Base-by-base conservation (phyloP, 208 protist species). In the Leishmania arabica region DNA sequence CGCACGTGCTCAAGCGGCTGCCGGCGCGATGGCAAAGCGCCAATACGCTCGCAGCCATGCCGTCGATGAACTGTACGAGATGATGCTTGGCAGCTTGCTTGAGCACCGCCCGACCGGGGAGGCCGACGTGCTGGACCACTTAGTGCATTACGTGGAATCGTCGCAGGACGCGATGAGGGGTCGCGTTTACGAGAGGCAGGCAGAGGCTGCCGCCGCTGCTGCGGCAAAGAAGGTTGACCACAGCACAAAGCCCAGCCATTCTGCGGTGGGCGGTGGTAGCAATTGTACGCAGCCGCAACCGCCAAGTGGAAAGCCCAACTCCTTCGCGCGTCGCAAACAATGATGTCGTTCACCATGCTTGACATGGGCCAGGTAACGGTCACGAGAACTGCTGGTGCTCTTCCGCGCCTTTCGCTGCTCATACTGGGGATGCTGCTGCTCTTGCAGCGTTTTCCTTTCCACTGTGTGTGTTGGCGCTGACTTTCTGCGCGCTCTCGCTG, bases 1-100 rank as follows among this genome's bases (percentile, higher is more conserved):
- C 19, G 64, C 42, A 0, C 49, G 6, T 56, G 37, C 76, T 11
- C 45, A 45, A 34, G 42, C 24, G 27, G 11, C 54, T 0, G 40
- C 60, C 13, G 82, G 54, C 37, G 82, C 66, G 40, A 40, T 78
- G 69, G 56, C 54, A 51, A 75, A 76, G 47, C 83, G 80, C 42
- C 77, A 83, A 72, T 85, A 93, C 84, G 78, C 71, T n/a, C 76
- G 86, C 66, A 79, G 77, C 1, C 85, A 95, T 69, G 89, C 80
- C 54, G 83, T 96, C 60, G 86, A 93, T 45, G 88, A 89, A 53
- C 72, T 96, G 47, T 95, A 91, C 69, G 88, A 96, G 73, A 84
- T 89, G 66, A 87, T 96, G 82, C 77, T 95, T 27, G 77, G 84
- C 6, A 84, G 84, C 64, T 60, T 94, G 60, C 73, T 92, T 76